Evolutionary conservation across 352 stramenopile genomes (phyloP).

Genomic region (Phytophthora pistaciae): DNA sequence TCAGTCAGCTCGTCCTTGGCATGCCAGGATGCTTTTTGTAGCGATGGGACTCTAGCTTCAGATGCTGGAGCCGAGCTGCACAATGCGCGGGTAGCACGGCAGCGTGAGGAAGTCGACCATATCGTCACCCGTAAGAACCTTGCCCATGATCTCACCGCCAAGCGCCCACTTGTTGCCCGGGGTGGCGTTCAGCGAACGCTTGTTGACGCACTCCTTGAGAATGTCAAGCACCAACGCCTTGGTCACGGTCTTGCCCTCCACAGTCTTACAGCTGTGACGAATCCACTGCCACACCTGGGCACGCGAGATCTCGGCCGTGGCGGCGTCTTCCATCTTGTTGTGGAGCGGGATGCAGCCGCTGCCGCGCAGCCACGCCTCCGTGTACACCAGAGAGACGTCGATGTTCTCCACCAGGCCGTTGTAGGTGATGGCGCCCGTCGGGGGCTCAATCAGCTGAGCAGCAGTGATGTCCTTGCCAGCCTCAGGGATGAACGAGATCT

Average conservation of each 20-base stretch:
- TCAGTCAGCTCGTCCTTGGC: slow-evolving; percentile 33
- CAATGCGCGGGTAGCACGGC: slow-evolving; percentile 85
- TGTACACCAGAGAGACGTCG: slow-evolving; percentile 94
- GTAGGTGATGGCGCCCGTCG: slow-evolving; percentile 83
- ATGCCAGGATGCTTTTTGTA: slow-evolving; percentile 33
- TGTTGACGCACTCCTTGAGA: slow-evolving; percentile 69
- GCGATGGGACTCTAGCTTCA: slow-evolving; percentile 63
- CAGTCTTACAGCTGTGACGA: slow-evolving; percentile 72
- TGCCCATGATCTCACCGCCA: slow-evolving; percentile 69
- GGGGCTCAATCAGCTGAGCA: slow-evolving; percentile 68
- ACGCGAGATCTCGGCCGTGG: slow-evolving; percentile 95
- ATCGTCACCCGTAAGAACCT: slow-evolving; percentile 76
- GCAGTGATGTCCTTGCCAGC: slow-evolving; percentile 66
- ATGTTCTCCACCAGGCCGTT: slow-evolving; percentile 91
- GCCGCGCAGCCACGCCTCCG: slow-evolving; percentile 94
- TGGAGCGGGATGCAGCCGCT: slow-evolving; percentile 95
- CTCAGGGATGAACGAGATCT: slow-evolving; percentile 83
- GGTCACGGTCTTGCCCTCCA: slow-evolving; percentile 72
- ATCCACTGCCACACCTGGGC: slow-evolving; percentile 96
- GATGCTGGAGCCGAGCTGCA: slow-evolving; percentile 73
- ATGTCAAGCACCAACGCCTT: slow-evolving; percentile 75
- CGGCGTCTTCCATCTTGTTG: slow-evolving; percentile 97
- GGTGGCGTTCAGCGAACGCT: slow-evolving; percentile 52
- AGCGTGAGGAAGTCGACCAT: slow-evolving; percentile 89
- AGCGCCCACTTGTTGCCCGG: slow-evolving; percentile 74